Base-by-base conservation (phyloP, 2,329 filamentous ascomycete species). In the Penicillium sp. region DNA sequence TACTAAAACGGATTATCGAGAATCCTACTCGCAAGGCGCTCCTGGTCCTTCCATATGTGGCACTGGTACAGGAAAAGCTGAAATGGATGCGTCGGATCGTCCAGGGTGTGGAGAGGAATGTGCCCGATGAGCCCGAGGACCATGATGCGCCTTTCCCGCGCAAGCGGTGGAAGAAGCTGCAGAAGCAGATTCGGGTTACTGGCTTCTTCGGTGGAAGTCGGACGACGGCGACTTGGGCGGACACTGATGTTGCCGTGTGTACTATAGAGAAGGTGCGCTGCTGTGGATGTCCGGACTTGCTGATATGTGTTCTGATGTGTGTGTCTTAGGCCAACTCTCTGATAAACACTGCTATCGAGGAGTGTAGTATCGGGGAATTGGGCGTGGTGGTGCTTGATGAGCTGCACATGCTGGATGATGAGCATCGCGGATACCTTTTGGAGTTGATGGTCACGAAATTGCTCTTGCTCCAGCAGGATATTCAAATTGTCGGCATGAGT, bases 331-430 rank as follows among this genome's bases (percentile, higher is more conserved):
- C 90, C 58, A 93, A 93, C 70, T 84, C 88, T 12, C 82, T 93
- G 42, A 83, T 92, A 30, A 93, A 93, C 68, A 80, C 84, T 24
- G 88, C 90, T 15, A 91, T 93, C 66, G 88, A 91, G 64, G 89
- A 93, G 65, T 87, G 85, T 70, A 86, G 83, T 3, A 84, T 92
- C 62, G 79, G 82, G n/a, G 83, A 87, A 22, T 78, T 93, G 47
- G 86, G 85, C 51, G 81, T 88, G 12, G 85, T 92, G 19, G 89
- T 93, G 15, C 80, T 93, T 37, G 91, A 93, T 69, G 91, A 93
- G 72, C 79, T 93, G n/a, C 91, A 93, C 73, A 92, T 93, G 89
- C 83, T 93, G 49, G 88, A 92, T 68, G 91, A 93, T 72, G 88
- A 89, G 64, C 85, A 89, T 66, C 86, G 91, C 13, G 91, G 91